A percentile compares a stretch with the other conserved stretches of the same genome.
Conservation (phyloP, 2,329 filamentous ascomycete species). For the Tolypocladium album region DNA sequence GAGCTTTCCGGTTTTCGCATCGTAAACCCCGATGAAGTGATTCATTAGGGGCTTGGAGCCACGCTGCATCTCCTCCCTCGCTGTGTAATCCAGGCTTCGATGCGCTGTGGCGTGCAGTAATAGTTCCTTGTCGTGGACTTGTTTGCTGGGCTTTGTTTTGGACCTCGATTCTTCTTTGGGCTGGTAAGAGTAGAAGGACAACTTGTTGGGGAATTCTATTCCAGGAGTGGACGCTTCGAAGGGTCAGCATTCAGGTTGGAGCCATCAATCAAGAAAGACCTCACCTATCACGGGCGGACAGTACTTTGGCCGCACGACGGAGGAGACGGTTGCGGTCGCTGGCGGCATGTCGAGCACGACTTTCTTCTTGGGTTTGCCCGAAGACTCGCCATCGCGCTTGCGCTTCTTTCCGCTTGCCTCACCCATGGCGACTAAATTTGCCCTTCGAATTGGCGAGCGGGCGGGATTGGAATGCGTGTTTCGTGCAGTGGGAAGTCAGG, state of each 20-base stretch:
- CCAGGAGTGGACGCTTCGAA: constrained; percentile 23
- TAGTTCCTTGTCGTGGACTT: constrained; percentile 34
- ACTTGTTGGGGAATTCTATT: constrained; percentile 21
- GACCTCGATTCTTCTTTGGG: constrained; percentile 22
- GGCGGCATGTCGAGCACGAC: constrained; percentile 33
- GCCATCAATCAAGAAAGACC: constrained; percentile 3
- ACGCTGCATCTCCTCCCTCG: constrained; percentile 31
- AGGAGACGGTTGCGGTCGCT: constrained; percentile 32
- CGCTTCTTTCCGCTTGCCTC: constrained; percentile 37
- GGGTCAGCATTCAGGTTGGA: constrained; percentile 7
- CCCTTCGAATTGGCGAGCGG: neutral
- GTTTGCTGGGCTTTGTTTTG: constrained; percentile 27
- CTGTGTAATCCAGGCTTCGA: constrained; percentile 48
- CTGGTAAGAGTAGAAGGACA: constrained; percentile 38
- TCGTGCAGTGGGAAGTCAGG: neutral
- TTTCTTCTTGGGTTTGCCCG: constrained; percentile 38
- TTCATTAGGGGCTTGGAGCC: constrained; percentile 33
- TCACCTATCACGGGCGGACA: constrained; percentile 45
- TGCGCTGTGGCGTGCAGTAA: constrained; percentile 48
- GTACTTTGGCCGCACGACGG: constrained; percentile 31
- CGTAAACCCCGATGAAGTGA: constrained; percentile 56
- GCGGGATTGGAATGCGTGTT: neutral
- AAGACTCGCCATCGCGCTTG: constrained; percentile 35
- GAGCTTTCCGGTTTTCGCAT: constrained; percentile 47
- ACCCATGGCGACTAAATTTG: constrained; percentile 20